Base-by-base conservation (phyloP, 805 yeast species). In the Candida orba region DNA sequence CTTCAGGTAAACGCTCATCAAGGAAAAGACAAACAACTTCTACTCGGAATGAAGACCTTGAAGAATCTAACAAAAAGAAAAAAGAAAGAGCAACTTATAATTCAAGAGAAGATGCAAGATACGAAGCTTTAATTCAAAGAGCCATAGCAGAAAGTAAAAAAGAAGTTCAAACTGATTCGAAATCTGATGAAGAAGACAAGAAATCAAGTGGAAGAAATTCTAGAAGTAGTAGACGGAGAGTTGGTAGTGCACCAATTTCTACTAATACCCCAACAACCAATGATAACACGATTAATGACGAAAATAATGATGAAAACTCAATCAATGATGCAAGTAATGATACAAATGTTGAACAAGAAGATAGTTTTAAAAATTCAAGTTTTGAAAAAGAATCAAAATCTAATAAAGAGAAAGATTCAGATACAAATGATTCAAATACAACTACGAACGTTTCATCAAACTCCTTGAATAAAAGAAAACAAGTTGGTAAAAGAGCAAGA, bases 41-140 rank as follows among this genome's bases (percentile, higher is more conserved):
- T 20, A 18, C 20, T 14, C 13, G 7, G 3, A 40, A n/a, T 27
- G 52, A 45, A 13, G 47, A 49, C n/a, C 42, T 43, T 20, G 47
- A 44, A 23, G 40, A 45, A 9, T 24, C 46, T 6, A 18, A 33
- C 3, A 57, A 47, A 46, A 52, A 40, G 38, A 64, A 60, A 43
- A 60, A 67, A 37, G 66, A 64, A 38, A 52, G 70, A 34, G 69
- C 67, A 8, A 67, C 69, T 6, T 63, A 57, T 23, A 56, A 58
- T 40, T 67, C 70, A 3, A 60, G 71, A 47, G 72, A 68, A 47
- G 73, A 69, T 43, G 66, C 67, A n/a, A 67, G 69, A 34, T 69
- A 67, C 45, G 71, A 67, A 50, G 59, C 64, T 24, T 59, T 68
- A 63, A 51, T 69, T 13, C 66, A 69, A 43, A 59, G 68, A 44